Evolutionary conservation across 768 basidiomycete species (phyloP).

Genomic region (Mycena venus): DNA sequence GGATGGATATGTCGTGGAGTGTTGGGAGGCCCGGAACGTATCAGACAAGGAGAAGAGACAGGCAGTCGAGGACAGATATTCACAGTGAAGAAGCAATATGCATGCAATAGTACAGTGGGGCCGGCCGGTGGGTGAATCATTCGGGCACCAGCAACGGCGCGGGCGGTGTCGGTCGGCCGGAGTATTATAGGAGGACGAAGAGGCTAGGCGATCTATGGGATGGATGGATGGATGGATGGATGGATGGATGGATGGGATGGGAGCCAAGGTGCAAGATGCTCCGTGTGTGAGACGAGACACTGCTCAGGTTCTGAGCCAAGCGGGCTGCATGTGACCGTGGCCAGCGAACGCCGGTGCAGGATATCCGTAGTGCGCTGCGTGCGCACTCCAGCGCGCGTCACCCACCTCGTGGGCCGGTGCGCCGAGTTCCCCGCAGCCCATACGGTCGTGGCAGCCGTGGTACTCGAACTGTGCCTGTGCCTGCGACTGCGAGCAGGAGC

Average conservation of each 20-base stretch:
- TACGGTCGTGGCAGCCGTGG: conserved; percentile 59
- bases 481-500: conserved; percentile 71
- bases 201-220: conserved; percentile 43
- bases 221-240: no score
- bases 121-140: conserved; percentile 23
- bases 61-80: conserved; percentile 47
- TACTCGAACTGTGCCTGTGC: conserved; percentile 72
- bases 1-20: conserved; percentile 76
- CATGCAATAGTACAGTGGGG: conserved; percentile 44
- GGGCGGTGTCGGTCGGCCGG: conserved; percentile 45
- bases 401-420: conserved; percentile 51
- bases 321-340: conserved; percentile 58
- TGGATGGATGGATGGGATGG: background rate
- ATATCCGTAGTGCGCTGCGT: conserved; percentile 52
- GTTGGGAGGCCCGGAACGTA: conserved; percentile 47
- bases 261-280: conserved; percentile 33
- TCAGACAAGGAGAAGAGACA: conserved; percentile 45
- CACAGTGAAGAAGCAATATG: conserved; percentile 44
- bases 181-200: conserved; percentile 40
- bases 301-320: conserved; percentile 64
- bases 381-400: conserved; percentile 59
- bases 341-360: conserved; percentile 58
- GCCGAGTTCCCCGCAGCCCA: conserved; percentile 56
- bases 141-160: background rate
- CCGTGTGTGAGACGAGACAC: conserved; percentile 8